Percentiles rank a stretch among this genome's conserved stretches.
Conservation (phyloP, 2,329 filamentous ascomycete genomes). For the Balansia obtecta region DNA sequence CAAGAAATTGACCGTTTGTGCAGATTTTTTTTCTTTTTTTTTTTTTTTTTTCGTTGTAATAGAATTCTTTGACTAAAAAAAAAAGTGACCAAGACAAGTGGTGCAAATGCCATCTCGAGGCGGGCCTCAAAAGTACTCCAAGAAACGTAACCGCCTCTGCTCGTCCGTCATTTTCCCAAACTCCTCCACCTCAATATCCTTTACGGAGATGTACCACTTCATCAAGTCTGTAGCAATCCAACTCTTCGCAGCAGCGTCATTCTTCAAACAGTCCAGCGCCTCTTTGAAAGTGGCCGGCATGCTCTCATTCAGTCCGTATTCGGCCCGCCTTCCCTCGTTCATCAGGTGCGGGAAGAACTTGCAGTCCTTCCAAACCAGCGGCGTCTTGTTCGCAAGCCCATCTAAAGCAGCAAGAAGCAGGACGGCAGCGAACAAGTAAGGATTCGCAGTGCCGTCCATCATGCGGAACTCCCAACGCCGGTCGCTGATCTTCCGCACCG, state of each 20-base stretch:
- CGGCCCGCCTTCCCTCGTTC: background rate
- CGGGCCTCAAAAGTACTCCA: background rate
- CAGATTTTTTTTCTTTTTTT: too few relatives aligned
- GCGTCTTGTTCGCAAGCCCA: background rate
- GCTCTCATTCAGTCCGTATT: background rate
- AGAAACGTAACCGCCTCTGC: background rate
- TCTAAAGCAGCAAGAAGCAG: background rate
- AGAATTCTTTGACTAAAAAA: too few relatives aligned
- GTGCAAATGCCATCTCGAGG: too few relatives aligned
- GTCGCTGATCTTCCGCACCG: slow-evolving; percentile 1
- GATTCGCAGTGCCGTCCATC: slow-evolving; percentile 3
- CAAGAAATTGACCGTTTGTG: too few relatives aligned
- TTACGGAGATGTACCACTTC: background rate
- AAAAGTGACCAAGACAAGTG: too few relatives aligned
- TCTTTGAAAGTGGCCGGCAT: background rate
- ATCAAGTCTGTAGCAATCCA: background rate
- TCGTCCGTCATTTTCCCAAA: background rate
- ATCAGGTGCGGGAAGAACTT: background rate
- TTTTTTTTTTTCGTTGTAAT: too few relatives aligned
- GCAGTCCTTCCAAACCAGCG: background rate
- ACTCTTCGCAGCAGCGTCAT: background rate
- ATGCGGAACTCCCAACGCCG: slow-evolving; percentile 3
- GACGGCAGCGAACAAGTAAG: background rate
- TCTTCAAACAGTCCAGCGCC: background rate
- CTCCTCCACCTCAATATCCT: background rate